Percentiles rank a stretch among this genome's conserved stretches.
phyloP scores from a whole-genome alignment of 2,329 filamentous ascomycete species.

The Blastomyces percursus region DNA sequence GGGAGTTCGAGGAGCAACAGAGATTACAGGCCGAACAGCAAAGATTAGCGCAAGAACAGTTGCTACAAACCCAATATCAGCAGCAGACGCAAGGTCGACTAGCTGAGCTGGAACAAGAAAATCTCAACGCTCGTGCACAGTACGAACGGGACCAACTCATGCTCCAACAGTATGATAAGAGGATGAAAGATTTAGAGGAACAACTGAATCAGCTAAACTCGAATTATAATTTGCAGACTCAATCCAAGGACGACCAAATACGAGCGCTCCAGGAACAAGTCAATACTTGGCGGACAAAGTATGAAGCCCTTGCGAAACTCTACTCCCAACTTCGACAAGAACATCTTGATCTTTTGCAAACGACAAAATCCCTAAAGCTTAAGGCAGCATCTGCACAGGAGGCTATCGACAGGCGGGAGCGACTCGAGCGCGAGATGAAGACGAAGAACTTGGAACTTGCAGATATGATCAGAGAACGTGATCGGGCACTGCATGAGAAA shows the following conservation, averaged over 20 bases:
- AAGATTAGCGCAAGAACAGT: conserved; percentile 76
- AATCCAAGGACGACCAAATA: conserved; percentile 91
- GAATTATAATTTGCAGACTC: conserved; percentile 73
- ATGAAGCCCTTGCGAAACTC: conserved; percentile 89
- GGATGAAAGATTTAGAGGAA: conserved; percentile 83
- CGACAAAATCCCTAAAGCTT: conserved; percentile 90
- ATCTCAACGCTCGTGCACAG: conserved; percentile 83
- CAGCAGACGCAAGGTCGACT: conserved; percentile 94
- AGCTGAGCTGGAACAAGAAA: conserved; percentile 89
- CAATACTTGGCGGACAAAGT: conserved; percentile 95
- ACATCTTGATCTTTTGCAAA: conserved; percentile 87
- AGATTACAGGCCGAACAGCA: conserved; percentile 79
- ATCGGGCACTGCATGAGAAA: conserved; percentile 85
- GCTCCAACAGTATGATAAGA: conserved; percentile 90
- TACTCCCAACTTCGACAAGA: conserved; percentile 94
- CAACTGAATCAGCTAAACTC: conserved; percentile 73
- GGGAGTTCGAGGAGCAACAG: conserved; percentile 95
- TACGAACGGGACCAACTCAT: conserved; percentile 96
- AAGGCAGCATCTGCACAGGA: conserved; percentile 96
- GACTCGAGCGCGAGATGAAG: conserved; percentile 94
- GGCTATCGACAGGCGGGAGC: conserved; percentile 87
- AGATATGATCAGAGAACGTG: conserved; percentile 95
- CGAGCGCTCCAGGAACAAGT: conserved; percentile 88
- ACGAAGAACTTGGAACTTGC: conserved; percentile 98
- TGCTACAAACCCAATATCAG: conserved; percentile 77